Conservation (phyloP, 2,329 filamentous ascomycete species). For the Epichloe hybrida region DNA sequence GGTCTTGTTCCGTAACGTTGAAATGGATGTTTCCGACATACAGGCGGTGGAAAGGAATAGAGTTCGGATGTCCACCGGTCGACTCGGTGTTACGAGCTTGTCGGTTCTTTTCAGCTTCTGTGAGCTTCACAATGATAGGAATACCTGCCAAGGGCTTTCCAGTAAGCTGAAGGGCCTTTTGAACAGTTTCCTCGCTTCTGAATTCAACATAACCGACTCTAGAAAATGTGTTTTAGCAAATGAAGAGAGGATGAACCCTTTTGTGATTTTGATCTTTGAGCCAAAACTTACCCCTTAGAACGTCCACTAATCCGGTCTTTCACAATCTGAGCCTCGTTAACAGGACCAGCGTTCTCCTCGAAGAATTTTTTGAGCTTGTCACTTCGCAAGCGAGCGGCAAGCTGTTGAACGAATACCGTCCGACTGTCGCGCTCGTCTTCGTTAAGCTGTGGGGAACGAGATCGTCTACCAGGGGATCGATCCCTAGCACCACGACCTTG, state of each 20-base stretch:
- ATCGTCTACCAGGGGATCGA: conserved; percentile 27
- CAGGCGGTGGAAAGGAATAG: conserved; percentile 89
- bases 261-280: not conserved
- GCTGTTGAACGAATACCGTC: conserved; percentile 96
- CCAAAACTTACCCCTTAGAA: conserved; percentile 72
- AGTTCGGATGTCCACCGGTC: conserved; percentile 56
- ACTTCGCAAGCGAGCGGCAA: conserved; percentile 83
- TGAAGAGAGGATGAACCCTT: no score
- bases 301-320: conserved; percentile 94
- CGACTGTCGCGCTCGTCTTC: conserved; percentile 94
- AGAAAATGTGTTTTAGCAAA: not conserved
- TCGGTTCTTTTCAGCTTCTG: conserved; percentile 98
- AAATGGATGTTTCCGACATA: conserved; percentile 99
- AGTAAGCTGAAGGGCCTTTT: conserved; percentile 90
- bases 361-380: conserved; percentile 96
- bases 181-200: conserved; percentile 86
- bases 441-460: conserved; percentile 59
- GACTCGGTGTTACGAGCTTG: conserved; percentile 75
- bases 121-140: conserved; percentile 94
- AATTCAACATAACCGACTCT: conserved; percentile 99
- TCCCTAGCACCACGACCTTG: conserved; percentile 43
- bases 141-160: conserved; percentile 98
- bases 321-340: conserved; percentile 96
- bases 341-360: conserved; percentile 83
- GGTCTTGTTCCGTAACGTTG: conserved; percentile 91